A percentile compares a stretch with the other conserved stretches of the same genome.
Conservation (phyloP, 225 moss, liverwort and hornwort genomes). For the Straminergon stramineum region DNA sequence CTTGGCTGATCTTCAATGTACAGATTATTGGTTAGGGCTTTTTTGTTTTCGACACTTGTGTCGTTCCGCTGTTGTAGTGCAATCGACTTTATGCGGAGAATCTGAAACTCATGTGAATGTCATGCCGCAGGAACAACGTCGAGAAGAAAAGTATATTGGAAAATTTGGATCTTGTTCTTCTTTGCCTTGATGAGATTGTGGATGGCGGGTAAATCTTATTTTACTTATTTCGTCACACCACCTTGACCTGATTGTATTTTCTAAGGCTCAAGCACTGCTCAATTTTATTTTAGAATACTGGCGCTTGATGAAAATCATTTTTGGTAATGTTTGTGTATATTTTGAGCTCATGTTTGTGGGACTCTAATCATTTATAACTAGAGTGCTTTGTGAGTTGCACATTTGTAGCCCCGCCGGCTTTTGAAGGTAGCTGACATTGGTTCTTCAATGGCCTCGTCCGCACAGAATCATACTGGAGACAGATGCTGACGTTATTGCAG, state of each 20-base stretch:
- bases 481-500: conserved; percentile 89
- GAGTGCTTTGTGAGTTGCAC: neutral
- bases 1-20: neutral
- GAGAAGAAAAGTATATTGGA: conserved; percentile 62
- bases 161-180: conserved; percentile 60
- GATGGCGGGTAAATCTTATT: conserved; percentile 50
- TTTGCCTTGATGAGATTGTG: conserved; percentile 65
- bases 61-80: neutral
- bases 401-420: neutral
- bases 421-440: neutral
- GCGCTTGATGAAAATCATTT: neutral
- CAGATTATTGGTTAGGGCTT: neutral
- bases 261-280: neutral
- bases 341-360: neutral
- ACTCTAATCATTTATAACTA: neutral
- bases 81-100: neutral
- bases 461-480: conserved; percentile 87
- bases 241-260: neutral
- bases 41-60: neutral
- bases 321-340: neutral
- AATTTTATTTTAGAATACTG: neutral
- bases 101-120: neutral
- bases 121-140: conserved; percentile 40
- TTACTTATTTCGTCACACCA: neutral
- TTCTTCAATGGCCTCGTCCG: neutral